phyloP scores from a whole-genome alignment of 2,329 filamentous ascomycete species.

The Delphinella strobiligena region DNA sequence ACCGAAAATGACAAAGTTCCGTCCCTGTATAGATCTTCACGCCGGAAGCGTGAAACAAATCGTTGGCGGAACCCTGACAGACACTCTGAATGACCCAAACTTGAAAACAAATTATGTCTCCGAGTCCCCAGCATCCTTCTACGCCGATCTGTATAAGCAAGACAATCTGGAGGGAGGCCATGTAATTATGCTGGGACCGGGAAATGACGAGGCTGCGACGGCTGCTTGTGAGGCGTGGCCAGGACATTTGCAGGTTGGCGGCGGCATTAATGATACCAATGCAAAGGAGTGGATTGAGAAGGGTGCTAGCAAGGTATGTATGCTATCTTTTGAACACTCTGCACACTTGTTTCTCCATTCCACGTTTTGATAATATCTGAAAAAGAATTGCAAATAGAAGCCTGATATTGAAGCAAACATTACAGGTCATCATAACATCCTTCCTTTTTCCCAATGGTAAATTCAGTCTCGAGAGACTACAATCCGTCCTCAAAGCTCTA shows the following conservation, averaged over 20 bases:
- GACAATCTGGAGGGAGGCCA: conserved; percentile 67
- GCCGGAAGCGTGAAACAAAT: conserved; percentile 98
- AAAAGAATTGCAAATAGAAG: neutral
- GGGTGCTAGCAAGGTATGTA: conserved; percentile 72
- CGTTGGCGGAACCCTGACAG: conserved; percentile 78
- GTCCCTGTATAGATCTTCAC: conserved; percentile 94
- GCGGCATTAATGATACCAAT: conserved; percentile 82
- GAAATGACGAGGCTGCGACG: conserved; percentile 67
- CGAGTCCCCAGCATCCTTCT: conserved; percentile 67
- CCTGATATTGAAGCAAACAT: conserved; percentile 38
- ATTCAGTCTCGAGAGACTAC: conserved; percentile 67
- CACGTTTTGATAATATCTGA: conserved; percentile 4
- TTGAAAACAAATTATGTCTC: conserved; percentile 92
- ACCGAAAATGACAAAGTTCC: conserved; percentile 92
- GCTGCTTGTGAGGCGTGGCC: conserved; percentile 73
- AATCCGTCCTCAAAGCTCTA: conserved; percentile 61
- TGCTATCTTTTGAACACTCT: neutral
- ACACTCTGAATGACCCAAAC: conserved; percentile 22
- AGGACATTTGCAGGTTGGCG: conserved; percentile 72
- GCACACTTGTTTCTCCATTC: conserved; percentile 8
- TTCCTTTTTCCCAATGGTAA: conserved; percentile 77
- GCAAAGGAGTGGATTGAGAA: conserved; percentile 74
- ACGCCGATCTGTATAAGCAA: conserved; percentile 68
- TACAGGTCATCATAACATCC: conserved; percentile 91
- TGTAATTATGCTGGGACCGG: conserved; percentile 91